phyloP scores from a whole-genome alignment of 164 flowering plant genomes.

The Umbellularia californica region DNA sequence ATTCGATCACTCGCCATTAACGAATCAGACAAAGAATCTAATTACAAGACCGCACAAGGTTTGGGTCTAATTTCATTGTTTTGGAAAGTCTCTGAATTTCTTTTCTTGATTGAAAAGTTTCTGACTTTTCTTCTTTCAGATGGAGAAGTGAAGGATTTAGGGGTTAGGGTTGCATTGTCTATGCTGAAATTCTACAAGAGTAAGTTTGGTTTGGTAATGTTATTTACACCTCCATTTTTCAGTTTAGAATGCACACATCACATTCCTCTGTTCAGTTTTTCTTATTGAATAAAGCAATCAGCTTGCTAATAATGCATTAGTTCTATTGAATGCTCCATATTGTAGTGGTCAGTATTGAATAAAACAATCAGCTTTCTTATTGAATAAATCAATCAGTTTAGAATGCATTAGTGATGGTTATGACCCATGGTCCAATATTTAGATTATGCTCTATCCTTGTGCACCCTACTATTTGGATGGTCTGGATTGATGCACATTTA shows the following conservation, averaged over 20 bases:
- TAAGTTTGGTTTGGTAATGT: constrained; percentile 10
- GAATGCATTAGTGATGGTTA: not conserved
- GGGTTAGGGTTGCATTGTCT: constrained; percentile 83
- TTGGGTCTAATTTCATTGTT: not conserved
- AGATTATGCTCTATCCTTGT: not conserved
- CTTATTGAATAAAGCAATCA: not conserved
- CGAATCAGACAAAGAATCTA: constrained; percentile 15
- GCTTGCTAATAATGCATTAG: too few relatives aligned
- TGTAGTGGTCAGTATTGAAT: too few relatives aligned
- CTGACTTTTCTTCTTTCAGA: constrained; percentile 16
- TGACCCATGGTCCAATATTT: not conserved
- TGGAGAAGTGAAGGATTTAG: constrained; percentile 43
- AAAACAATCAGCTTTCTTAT: not conserved
- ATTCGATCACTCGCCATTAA: not conserved
- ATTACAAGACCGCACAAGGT: constrained; percentile 28
- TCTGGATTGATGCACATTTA: not conserved
- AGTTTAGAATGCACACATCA: not conserved
- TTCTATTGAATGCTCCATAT: too few relatives aligned
- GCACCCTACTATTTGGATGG: not conserved
- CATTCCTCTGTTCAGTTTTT: not conserved
- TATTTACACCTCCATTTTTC: not conserved
- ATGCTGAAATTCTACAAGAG: constrained; percentile 84
- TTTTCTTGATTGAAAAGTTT: not conserved
- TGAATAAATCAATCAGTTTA: not conserved
- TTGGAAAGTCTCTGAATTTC: not conserved